Evolutionary conservation across 2,329 filamentous ascomycete species (phyloP), one percentile per base, ranked within the genome.

Genomic region (Ambrosiella xylebori): DNA sequence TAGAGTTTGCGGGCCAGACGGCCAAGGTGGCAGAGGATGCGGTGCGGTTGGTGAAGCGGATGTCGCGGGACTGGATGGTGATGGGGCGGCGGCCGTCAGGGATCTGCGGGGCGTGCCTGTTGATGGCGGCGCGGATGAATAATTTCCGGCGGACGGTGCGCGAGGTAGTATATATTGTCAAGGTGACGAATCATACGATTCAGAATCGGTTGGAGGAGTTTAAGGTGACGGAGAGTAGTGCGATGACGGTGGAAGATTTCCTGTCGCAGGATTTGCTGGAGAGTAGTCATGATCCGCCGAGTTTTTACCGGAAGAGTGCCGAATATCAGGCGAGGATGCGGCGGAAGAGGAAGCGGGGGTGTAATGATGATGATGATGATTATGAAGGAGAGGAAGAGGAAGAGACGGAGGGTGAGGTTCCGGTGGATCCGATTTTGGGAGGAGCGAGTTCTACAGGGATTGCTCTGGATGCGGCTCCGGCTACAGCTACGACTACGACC

Each of bases 1-100:
- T 98, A 56, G 91, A 98, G 67, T 98, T 98, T 65, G 87, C 84
- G 57, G 76, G 84, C 41, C 79, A 85, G 62, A 90, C 86, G 13
- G 84, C 86, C 67, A 85, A 86, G 64, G 89, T 98, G 12, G 90
- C 89, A 47, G 81, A 86, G 64, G 89, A 96, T 65, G 93, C 93
- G 6, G 83, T 90, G 58, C 82, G 86, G 57, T 85, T 98, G 56
- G 83, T 95, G 58, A 84, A 86, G 68, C 84, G 93, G 61, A 97
- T 98, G 93, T 90, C 88, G 63, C 78, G 88, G 57, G 93, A 98
- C 71, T 97, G 93, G 90, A 97, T 98, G 81, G 85, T 90, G 52
- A 88, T 90, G 67, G 93, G 93, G 64, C 86, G 93, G 65, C 84
- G 93, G 45, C 93, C 93, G 13, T 91, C 91, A 6, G 93, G 93